These are phyloP conservation scores for Candida sp. DNA, from an alignment of 1,139 yeast genomes.

Conservation along the genomic window DNA sequence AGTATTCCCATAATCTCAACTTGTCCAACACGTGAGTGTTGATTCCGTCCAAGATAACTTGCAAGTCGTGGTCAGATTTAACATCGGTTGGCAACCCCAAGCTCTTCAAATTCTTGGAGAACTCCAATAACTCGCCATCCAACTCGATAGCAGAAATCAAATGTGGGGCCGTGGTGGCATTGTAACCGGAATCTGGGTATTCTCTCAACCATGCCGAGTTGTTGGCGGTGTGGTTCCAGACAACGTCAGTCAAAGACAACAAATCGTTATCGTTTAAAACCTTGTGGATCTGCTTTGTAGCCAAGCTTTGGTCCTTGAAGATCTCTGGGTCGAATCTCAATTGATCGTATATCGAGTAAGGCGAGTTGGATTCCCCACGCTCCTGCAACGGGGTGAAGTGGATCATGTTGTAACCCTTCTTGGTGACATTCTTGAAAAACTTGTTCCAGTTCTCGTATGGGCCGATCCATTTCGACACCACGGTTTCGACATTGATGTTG, in stretches of 20 bases:
- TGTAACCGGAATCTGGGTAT: slow-evolving; percentile 93
- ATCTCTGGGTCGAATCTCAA: slow-evolving; percentile 69
- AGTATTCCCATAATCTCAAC: slow-evolving; percentile 86
- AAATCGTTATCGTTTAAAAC: slow-evolving; percentile 63
- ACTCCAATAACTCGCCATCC: slow-evolving; percentile 69
- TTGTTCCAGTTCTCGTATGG: slow-evolving; percentile 64
- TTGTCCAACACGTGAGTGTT: slow-evolving; percentile 66
- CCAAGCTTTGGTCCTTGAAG: slow-evolving; percentile 50
- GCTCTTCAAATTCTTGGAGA: slow-evolving; percentile 56
- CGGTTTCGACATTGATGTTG: slow-evolving; percentile 83
- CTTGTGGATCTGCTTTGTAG: slow-evolving; percentile 26
- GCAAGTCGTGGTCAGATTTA: slow-evolving; percentile 54
- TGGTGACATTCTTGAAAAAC: slow-evolving; percentile 61
- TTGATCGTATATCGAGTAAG: slow-evolving; percentile 92
- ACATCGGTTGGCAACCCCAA: slow-evolving; percentile 67
- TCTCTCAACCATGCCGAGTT: slow-evolving; percentile 85
- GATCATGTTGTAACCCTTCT: slow-evolving; percentile 91
- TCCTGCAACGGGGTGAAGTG: slow-evolving; percentile 95
- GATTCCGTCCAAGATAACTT: slow-evolving; percentile 66
- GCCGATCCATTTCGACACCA: slow-evolving; percentile 94
- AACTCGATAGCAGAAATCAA: slow-evolving; percentile 82
- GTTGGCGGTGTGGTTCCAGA: slow-evolving; percentile 93
- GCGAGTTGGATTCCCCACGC: slow-evolving; percentile 90
- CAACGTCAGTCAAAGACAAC: slow-evolving; percentile 87
- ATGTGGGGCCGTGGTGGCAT: slow-evolving; percentile 88